Evolutionary conservation across 2,329 filamentous ascomycete species (phyloP).

Genomic region (Fusarium sp.): DNA sequence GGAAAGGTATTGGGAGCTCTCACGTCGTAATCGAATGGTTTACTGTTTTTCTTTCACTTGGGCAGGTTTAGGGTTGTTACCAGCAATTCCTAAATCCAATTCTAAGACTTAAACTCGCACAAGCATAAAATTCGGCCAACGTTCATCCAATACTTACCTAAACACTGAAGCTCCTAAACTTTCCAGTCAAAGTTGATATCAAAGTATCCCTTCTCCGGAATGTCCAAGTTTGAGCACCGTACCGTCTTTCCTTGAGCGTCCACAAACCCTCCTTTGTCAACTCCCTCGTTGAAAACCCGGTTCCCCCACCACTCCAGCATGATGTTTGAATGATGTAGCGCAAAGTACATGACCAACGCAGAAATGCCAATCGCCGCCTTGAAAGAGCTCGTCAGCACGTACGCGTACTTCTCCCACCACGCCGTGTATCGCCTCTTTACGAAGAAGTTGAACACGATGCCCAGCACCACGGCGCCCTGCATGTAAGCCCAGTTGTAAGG

Average conservation of each 20-base stretch:
- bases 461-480: slow-evolving; percentile 43
- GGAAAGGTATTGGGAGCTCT: no score
- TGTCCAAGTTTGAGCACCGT: slow-evolving; percentile 39
- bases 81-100: no score
- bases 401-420: slow-evolving; percentile 52
- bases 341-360: slow-evolving; percentile 48
- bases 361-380: slow-evolving; percentile 48
- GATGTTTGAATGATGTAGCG: slow-evolving; percentile 39
- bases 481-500: slow-evolving; percentile 50
- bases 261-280: slow-evolving; percentile 43
- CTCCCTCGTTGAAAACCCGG: slow-evolving; percentile 31
- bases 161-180: slow-evolving; percentile 7
- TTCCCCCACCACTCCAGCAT: slow-evolving; percentile 48
- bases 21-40: no score
- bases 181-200: slow-evolving; percentile 36
- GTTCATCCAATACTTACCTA: no score
- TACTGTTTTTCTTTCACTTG: no score
- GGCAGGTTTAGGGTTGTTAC: no score
- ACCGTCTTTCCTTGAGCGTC: slow-evolving; percentile 20
- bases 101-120: no score
- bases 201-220: slow-evolving; percentile 42
- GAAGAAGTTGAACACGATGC: slow-evolving; percentile 47
- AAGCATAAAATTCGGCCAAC: no score
- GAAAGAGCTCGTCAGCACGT: slow-evolving; percentile 48
- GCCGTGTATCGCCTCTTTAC: slow-evolving; percentile 43